Percentiles rank a stretch among this genome's conserved stretches.
Conservation (phyloP, 2,329 filamentous ascomycete species). For the Mariannaea sp. region DNA sequence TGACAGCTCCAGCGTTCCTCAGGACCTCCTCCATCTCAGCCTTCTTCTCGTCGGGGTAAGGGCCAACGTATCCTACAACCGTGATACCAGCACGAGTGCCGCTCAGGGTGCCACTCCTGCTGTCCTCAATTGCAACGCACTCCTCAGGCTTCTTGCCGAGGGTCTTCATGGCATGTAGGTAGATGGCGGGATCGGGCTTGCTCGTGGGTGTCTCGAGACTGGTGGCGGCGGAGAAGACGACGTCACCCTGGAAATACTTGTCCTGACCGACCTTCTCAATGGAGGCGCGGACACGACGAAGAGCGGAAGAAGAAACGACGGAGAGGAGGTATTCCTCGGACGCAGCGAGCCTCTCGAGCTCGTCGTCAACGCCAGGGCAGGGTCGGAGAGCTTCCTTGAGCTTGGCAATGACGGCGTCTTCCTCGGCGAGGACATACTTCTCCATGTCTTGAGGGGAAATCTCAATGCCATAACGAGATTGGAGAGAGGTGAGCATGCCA, state of each 20-base stretch:
- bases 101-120: conserved; percentile 80
- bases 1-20: conserved; percentile 63
- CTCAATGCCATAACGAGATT: conserved; percentile 75
- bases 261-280: conserved; percentile 80
- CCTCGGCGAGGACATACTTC: conserved; percentile 74
- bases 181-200: conserved; percentile 91
- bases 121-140: conserved; percentile 85
- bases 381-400: conserved; percentile 69
- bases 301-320: conserved; percentile 81
- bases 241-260: conserved; percentile 76
- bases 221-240: conserved; percentile 82
- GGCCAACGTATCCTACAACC: conserved; percentile 83
- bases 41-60: conserved; percentile 67
- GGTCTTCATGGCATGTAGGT: conserved; percentile 75
- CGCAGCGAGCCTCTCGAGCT: conserved; percentile 67
- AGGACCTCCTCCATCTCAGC: conserved; percentile 68
- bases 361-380: conserved; percentile 69
- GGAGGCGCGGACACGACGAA: conserved; percentile 76
- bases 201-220: conserved; percentile 79
- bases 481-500: conserved; percentile 81
- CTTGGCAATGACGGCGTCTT: conserved; percentile 83
- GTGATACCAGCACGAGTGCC: conserved; percentile 76
- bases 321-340: conserved; percentile 71
- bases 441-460: conserved; percentile 72
- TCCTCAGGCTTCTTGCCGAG: conserved; percentile 73